Percentiles rank a stretch among this genome's conserved stretches.
phyloP scores from a whole-genome alignment of 2,329 filamentous ascomycete genomes.

The Colletotrichum trifolii region DNA sequence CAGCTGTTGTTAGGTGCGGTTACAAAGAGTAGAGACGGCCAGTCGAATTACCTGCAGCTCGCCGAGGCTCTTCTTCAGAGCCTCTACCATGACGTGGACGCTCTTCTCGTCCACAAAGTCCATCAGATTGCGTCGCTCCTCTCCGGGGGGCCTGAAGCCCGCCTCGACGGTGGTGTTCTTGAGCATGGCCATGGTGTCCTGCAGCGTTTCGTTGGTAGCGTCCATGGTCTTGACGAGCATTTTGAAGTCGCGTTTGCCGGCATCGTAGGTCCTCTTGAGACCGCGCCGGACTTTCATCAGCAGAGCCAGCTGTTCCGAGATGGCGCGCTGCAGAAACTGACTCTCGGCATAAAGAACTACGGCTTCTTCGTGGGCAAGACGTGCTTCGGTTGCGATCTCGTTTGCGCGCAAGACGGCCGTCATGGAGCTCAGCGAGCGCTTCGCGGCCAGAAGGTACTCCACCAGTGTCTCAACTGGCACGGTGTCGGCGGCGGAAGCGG shows the following conservation, averaged over 20 bases:
- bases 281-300: constrained; percentile 62
- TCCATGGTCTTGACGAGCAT: constrained; percentile 74
- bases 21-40: background rate
- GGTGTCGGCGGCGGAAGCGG: constrained; percentile 47
- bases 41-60: constrained; percentile 69
- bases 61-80: constrained; percentile 77
- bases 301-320: constrained; percentile 66
- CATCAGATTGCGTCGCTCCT: constrained; percentile 71
- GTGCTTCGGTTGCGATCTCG: constrained; percentile 82
- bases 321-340: constrained; percentile 72
- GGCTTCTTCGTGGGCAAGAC: constrained; percentile 80
- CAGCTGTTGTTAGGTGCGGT: background rate
- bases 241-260: constrained; percentile 69
- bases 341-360: constrained; percentile 78
- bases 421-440: constrained; percentile 87
- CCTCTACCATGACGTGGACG: constrained; percentile 73
- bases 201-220: constrained; percentile 71
- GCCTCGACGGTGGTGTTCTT: constrained; percentile 72
- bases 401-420: constrained; percentile 86
- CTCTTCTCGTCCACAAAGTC: constrained; percentile 82
- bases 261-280: constrained; percentile 66
- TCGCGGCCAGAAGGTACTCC: constrained; percentile 85
- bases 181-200: constrained; percentile 74
- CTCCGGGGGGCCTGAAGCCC: constrained; percentile 68
- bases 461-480: constrained; percentile 81